Conservation (phyloP, 805 yeast genomes). For the Yarrowia sp. region DNA sequence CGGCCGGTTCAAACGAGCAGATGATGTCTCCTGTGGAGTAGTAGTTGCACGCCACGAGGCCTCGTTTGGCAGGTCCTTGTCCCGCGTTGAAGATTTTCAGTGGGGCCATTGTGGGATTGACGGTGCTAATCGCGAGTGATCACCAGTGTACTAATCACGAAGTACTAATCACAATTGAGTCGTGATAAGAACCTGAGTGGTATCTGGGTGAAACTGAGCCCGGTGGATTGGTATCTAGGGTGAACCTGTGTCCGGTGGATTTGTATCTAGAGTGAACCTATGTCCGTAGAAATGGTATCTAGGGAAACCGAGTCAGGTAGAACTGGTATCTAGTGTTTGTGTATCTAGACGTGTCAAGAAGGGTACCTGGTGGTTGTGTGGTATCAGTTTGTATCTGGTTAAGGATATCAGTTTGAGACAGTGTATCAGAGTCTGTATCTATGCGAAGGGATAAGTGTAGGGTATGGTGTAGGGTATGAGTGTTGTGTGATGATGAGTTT, state of each 20-base stretch:
- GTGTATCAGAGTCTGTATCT: too few species aligned
- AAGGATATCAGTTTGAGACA: too few species aligned
- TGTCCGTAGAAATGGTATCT: too few species aligned
- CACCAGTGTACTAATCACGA: too few species aligned
- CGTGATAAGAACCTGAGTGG: neutral
- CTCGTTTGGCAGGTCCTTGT: slow-evolving; percentile 2
- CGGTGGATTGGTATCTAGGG: neutral
- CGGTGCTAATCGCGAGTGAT: too few species aligned
- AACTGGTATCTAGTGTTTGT: neutral
- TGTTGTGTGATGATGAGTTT: neutral
- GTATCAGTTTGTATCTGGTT: neutral
- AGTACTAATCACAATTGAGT: too few species aligned
- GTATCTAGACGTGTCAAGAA: too few species aligned
- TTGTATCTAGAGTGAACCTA: neutral
- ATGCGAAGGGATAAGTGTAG: neutral
- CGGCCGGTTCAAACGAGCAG: neutral
- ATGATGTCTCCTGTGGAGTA: slow-evolving; percentile 3
- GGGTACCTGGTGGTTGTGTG: too few species aligned
- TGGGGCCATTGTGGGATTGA: neutral
- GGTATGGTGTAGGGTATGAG: neutral
- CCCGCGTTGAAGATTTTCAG: neutral
- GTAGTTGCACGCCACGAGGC: neutral
- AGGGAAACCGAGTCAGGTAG: too few species aligned
- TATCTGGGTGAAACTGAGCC: too few species aligned
- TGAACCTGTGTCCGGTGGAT: too few species aligned